Conservation (phyloP, 495 filamentous ascomycete species). For the Baudoinia panamericana region DNA sequence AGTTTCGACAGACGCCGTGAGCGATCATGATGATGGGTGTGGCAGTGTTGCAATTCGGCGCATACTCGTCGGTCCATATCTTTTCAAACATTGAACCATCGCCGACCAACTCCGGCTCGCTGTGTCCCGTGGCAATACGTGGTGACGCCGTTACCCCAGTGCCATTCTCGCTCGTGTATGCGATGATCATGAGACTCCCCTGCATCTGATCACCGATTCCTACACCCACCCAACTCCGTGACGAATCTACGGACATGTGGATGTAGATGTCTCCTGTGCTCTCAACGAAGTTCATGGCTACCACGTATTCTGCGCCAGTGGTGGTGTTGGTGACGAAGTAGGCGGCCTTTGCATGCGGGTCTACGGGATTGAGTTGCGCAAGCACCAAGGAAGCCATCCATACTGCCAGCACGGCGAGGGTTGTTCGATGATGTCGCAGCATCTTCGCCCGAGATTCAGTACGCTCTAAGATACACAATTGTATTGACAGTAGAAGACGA, state of each 20-base stretch:
- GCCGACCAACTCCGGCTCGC: conserved; percentile 6
- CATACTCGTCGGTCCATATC: conserved; percentile 13
- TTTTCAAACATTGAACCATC: neutral
- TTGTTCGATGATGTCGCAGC: too few species aligned
- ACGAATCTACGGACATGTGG: conserved; percentile 33
- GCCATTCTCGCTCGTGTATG: conserved; percentile 34
- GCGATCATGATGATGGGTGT: conserved; percentile 27
- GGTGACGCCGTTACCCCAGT: conserved; percentile 7
- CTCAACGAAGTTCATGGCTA: conserved; percentile 8
- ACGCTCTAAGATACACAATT: too few species aligned
- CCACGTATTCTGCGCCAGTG: neutral
- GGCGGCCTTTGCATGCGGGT: conserved; percentile 4
- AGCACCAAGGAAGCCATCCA: too few species aligned
- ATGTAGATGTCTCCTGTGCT: conserved; percentile 32
- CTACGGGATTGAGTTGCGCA: neutral
- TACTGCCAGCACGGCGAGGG: too few species aligned
- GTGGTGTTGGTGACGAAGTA: conserved; percentile 11
- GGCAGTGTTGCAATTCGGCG: conserved; percentile 9
- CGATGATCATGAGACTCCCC: conserved; percentile 39
- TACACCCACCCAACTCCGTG: conserved; percentile 36
- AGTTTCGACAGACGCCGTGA: conserved; percentile 37
- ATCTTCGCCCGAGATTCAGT: too few species aligned
- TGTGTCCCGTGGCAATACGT: conserved; percentile 1
- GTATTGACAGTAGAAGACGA: too few species aligned
- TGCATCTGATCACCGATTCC: conserved; percentile 43